A percentile compares a stretch with the other conserved stretches of the same genome.
Conservation (phyloP, 2,329 filamentous ascomycete genomes). For the Tricladium varicosporioides region DNA sequence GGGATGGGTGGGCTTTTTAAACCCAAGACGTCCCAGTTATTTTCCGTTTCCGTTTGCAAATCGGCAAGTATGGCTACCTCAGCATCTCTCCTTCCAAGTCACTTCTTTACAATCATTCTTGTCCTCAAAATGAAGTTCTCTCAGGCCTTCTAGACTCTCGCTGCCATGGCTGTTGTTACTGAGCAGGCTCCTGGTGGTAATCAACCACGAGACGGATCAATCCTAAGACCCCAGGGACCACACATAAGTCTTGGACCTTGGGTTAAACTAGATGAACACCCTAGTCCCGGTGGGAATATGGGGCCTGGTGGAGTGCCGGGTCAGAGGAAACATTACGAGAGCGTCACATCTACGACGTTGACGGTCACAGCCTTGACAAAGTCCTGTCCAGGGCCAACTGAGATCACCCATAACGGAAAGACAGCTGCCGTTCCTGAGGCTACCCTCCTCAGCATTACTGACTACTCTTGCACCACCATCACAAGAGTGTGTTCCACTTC, state of each 20-base stretch:
- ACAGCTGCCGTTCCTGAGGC: slow-evolving; percentile 63
- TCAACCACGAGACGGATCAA: neutral
- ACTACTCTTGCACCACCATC: slow-evolving; percentile 25
- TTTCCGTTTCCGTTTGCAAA: neutral
- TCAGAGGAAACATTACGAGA: neutral
- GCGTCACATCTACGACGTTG: neutral
- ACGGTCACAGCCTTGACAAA: slow-evolving; percentile 46
- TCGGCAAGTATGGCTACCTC: neutral
- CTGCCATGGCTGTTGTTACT: neutral
- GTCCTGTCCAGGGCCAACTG: slow-evolving; percentile 38
- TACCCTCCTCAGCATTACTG: slow-evolving; percentile 40
- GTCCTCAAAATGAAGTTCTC: neutral
- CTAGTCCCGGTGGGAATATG: neutral
- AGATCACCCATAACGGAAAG: slow-evolving; percentile 15
- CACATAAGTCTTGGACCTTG: too few species aligned
- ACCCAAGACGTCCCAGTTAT: neutral
- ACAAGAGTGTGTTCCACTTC: slow-evolving; percentile 7
- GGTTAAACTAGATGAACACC: neutral
- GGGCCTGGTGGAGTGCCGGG: neutral
- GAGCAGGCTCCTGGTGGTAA: neutral
- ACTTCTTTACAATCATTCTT: neutral
- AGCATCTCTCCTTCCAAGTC: slow-evolving; percentile 16
- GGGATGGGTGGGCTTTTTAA: neutral
- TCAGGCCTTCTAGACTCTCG: neutral
- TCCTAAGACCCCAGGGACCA: neutral